phyloP scores from a whole-genome alignment of 2,329 filamentous ascomycete species.

The Ciborinia camelliae region DNA sequence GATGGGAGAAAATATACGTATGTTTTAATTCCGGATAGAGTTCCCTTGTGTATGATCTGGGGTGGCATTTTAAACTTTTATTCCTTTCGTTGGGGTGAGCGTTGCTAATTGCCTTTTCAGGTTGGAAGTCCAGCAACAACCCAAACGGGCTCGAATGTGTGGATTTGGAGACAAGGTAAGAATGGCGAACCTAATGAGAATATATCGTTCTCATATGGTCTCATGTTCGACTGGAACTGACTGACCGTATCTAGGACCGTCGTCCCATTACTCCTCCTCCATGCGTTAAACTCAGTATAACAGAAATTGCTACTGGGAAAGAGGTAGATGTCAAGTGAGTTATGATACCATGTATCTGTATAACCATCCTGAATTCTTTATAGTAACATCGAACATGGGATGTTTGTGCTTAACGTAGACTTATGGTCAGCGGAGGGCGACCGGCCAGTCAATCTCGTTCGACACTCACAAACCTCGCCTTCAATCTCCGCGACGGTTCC shows the following conservation, averaged over 20 bases:
- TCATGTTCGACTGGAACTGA: background rate
- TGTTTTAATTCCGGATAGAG: conserved; percentile 16
- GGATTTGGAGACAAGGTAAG: conserved; percentile 94
- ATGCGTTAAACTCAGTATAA: conserved; percentile 79
- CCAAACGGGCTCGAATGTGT: conserved; percentile 92
- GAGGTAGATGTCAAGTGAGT: conserved; percentile 80
- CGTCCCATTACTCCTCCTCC: conserved; percentile 94
- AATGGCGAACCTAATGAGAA: conserved; percentile 16
- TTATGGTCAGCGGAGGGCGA: conserved; percentile 60
- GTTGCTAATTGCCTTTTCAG: conserved; percentile 44
- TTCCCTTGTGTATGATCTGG: background rate
- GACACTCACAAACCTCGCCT: conserved; percentile 62
- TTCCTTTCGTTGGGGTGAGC: background rate
- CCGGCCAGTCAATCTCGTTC: conserved; percentile 65
- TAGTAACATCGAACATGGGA: conserved; percentile 66
- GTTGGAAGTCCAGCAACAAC: conserved; percentile 83
- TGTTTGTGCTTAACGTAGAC: conserved; percentile 67
- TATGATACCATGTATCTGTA: background rate
- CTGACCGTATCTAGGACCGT: conserved; percentile 64
- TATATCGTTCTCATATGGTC: background rate
- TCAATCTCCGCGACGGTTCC: conserved; percentile 80
- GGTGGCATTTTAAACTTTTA: background rate
- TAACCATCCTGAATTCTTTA: conserved; percentile 21
- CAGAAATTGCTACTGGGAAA: conserved; percentile 68
- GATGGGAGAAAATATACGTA: conserved; percentile 35